Conservation (phyloP, 176 grass and related monocot genomes). For the Cocos nucifera region DNA sequence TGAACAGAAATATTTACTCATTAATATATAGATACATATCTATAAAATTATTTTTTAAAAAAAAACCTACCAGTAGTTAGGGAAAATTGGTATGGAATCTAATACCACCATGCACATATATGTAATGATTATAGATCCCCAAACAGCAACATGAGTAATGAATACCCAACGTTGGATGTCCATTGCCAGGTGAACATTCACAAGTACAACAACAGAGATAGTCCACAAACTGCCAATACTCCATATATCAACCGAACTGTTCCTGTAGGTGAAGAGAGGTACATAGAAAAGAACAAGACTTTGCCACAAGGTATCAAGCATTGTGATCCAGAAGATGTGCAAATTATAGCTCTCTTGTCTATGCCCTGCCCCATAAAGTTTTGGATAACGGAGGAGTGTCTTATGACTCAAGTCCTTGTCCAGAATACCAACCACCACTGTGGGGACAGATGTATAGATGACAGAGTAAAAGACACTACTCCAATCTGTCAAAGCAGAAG, state of each 20-base stretch:
- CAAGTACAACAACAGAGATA: constrained; percentile 84
- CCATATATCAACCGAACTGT: constrained; percentile 95
- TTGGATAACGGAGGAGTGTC: constrained; percentile 85
- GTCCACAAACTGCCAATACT: constrained; percentile 98
- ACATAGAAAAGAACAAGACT: constrained; percentile 99
- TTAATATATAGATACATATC: not conserved
- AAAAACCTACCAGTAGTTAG: constrained; percentile 83
- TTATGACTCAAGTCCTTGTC: constrained; percentile 96
- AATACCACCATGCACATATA: constrained; percentile 98
- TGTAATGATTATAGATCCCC: constrained; percentile 91
- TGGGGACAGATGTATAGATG: constrained; percentile 94
- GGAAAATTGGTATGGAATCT: constrained; percentile 89
- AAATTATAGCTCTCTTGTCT: constrained; percentile 91
- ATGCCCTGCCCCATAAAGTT: constrained; percentile 86
- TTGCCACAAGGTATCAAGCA: constrained; percentile 99
- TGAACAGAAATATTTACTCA: not conserved
- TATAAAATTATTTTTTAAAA: not conserved
- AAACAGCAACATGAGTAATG: constrained; percentile 84
- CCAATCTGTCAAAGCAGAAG: constrained; percentile 97
- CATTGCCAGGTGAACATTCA: constrained; percentile 99
- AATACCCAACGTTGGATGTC: constrained; percentile 87
- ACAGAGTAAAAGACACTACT: constrained; percentile 99
- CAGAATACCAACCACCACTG: constrained; percentile 87
- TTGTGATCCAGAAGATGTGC: constrained; percentile 97
- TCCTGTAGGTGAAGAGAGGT: constrained; percentile 82